Evolutionary conservation across 108 stramenopile species (phyloP).

Genomic region (Aurantiochytrium sp.): DNA sequence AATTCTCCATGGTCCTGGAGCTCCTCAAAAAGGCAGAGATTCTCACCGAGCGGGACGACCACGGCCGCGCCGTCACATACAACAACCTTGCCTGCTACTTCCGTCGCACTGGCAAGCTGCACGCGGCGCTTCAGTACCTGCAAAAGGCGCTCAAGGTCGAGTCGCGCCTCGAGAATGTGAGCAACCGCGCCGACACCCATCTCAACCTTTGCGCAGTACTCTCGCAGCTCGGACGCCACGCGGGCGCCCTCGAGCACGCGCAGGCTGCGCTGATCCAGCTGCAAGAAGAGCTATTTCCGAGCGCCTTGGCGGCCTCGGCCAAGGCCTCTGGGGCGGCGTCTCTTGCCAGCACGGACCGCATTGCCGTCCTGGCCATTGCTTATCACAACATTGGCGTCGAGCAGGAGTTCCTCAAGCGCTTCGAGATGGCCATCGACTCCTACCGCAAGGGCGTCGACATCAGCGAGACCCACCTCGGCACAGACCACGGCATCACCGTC

Average conservation of each 20-base stretch:
- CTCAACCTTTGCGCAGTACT: conserved; percentile 66
- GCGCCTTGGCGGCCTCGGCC: conserved; percentile 32
- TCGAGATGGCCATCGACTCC: conserved; percentile 50
- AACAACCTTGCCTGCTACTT: conserved; percentile 68
- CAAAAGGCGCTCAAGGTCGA: conserved; percentile 65
- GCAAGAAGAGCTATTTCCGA: conserved; percentile 44
- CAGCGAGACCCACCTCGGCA: conserved; percentile 49
- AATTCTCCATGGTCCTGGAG: conserved; percentile 65
- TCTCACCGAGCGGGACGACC: conserved; percentile 58
- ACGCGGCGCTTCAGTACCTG: conserved; percentile 60
- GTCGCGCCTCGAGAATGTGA: conserved; percentile 47
- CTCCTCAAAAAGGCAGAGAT: conserved; percentile 67
- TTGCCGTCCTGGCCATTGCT: conserved; percentile 57
- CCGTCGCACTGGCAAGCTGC: conserved; percentile 59
- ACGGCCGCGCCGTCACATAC: conserved; percentile 57
- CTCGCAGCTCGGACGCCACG: conserved; percentile 45
- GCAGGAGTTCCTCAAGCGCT: conserved; percentile 61
- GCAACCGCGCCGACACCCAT: conserved; percentile 65
- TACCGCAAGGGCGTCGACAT: conserved; percentile 66
- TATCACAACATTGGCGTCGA: conserved; percentile 71
- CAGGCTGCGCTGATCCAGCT: conserved; percentile 59
- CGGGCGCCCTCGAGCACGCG: conserved; percentile 56
- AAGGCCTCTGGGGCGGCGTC: not conserved
- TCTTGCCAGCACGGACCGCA: conserved; percentile 34
- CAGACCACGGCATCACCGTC: conserved; percentile 55